Evolutionary conservation across 352 stramenopile genomes (phyloP).

Genomic region (Phytophthora sojae): DNA sequence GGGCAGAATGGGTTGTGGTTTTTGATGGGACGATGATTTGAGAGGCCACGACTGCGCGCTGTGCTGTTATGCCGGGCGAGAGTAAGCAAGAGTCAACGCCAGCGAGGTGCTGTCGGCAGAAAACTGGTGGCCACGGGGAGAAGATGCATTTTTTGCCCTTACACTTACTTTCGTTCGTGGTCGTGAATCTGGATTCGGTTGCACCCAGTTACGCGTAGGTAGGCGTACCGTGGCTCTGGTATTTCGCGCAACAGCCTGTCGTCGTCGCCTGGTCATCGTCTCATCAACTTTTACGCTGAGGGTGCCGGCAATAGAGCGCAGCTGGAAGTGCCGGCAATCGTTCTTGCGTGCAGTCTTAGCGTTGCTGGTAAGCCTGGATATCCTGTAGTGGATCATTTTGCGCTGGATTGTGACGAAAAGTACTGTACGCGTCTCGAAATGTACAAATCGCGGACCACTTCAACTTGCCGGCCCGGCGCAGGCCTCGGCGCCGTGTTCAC

Average conservation of each 20-base stretch:
- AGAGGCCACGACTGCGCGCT: neutral
- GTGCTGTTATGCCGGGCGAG: neutral
- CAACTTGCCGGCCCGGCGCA: constrained; percentile 17
- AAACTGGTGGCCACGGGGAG: neutral
- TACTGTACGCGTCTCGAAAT: constrained; percentile 4
- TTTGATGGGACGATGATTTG: constrained; percentile 31
- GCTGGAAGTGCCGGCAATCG: neutral
- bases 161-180: constrained; percentile 8
- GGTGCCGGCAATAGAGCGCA: neutral
- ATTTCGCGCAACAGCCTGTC: constrained; percentile 27
- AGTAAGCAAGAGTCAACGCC: neutral
- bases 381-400: neutral
- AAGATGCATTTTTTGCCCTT: neutral
- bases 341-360: constrained; percentile 4
- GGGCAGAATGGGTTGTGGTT: constrained; percentile 31
- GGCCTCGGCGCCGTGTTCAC: constrained; percentile 2
- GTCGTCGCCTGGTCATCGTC: constrained; percentile 13
- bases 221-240: neutral
- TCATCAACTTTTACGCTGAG: constrained; percentile 5
- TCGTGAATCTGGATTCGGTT: constrained; percentile 2
- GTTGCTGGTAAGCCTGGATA: constrained; percentile 4
- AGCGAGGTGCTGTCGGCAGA: neutral
- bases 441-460: constrained; percentile 27
- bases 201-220: constrained; percentile 5
- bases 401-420: neutral